A percentile compares a stretch with the other conserved stretches of the same genome.
These are phyloP conservation scores for Diaporthe sp. DNA, from an alignment of 2,329 filamentous ascomycete species.

Conservation along the genomic window DNA sequence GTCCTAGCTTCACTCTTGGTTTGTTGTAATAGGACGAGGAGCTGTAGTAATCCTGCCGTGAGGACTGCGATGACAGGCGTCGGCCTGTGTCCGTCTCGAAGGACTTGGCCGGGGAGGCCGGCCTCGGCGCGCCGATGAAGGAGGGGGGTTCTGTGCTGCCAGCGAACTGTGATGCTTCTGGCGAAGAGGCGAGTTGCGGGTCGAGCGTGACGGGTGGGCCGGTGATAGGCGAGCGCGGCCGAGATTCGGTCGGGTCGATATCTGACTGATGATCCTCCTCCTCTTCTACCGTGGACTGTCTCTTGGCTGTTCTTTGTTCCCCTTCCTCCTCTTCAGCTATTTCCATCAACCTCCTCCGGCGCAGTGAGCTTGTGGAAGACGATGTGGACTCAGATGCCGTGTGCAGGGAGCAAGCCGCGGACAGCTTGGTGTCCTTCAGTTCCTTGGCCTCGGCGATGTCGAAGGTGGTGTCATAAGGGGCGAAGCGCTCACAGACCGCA, in stretches of 20 bases:
- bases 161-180: constrained; percentile 65
- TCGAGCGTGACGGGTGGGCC: constrained; percentile 63
- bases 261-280: constrained; percentile 55
- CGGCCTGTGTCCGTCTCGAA: constrained; percentile 55
- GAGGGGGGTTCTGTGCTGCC: constrained; percentile 64
- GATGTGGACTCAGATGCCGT: constrained; percentile 88
- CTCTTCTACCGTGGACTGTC: constrained; percentile 68
- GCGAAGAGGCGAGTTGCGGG: constrained; percentile 63
- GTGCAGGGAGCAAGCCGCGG: constrained; percentile 89
- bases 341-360: constrained; percentile 84
- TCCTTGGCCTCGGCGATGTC: constrained; percentile 81
- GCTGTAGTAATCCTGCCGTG: constrained; percentile 64
- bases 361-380: constrained; percentile 85
- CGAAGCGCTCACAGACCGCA: constrained; percentile 78
- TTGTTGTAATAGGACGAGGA: constrained; percentile 65
- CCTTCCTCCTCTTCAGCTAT: constrained; percentile 96
- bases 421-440: constrained; percentile 88
- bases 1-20: constrained; percentile 90
- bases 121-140: constrained; percentile 62
- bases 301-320: constrained; percentile 67
- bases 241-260: constrained; percentile 46
- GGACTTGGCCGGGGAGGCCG: constrained; percentile 60
- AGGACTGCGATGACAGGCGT: constrained; percentile 66
- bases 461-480: constrained; percentile 89
- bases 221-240: constrained; percentile 50